A percentile compares a stretch with the other conserved stretches of the same genome.
phyloP scores from a whole-genome alignment of 345 rosid species.

The Salix arbutifolia region DNA sequence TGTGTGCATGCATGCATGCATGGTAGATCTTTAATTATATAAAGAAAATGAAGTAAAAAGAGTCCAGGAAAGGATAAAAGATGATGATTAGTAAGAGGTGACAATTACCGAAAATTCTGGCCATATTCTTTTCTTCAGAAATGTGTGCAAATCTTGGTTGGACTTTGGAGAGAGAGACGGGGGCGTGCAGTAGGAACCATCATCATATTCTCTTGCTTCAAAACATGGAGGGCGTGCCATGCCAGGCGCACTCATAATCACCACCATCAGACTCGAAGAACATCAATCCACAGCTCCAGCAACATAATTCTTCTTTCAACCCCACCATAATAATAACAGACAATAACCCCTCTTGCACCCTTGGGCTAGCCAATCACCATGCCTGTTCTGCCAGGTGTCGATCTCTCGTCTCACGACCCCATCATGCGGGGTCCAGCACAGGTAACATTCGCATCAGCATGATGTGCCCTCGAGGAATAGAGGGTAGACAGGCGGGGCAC shows the following conservation, averaged over 20 bases:
- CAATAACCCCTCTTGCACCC: neutral
- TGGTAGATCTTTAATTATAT: neutral
- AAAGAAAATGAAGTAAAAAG: neutral
- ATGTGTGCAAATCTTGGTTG: conserved; percentile 35
- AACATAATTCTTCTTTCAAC: conserved; percentile 11
- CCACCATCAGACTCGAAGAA: conserved; percentile 15
- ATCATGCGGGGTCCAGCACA: neutral
- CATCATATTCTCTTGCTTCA: conserved; percentile 30
- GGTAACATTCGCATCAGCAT: conserved; percentile 29
- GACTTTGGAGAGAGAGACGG: conserved; percentile 9
- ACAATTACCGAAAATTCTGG: conserved; percentile 21
- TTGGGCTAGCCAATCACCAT: neutral
- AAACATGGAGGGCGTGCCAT: conserved; percentile 44
- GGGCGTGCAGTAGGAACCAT: conserved; percentile 44
- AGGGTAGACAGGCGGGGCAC: neutral
- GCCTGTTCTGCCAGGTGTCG: conserved; percentile 20
- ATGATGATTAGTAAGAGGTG: conserved; percentile 16
- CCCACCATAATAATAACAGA: conserved; percentile 26
- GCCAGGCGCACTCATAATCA: conserved; percentile 41
- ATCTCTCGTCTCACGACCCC: neutral
- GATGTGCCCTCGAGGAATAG: conserved; percentile 8
- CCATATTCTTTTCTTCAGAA: conserved; percentile 20
- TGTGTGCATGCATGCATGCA: neutral
- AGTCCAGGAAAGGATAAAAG: conserved; percentile 9
- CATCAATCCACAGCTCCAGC: conserved; percentile 14